Percentiles rank a stretch among this genome's conserved stretches.
Evolutionary conservation across 192 early-diverging fungal genomes (phyloP).

Genomic region (Backusella luteola): DNA sequence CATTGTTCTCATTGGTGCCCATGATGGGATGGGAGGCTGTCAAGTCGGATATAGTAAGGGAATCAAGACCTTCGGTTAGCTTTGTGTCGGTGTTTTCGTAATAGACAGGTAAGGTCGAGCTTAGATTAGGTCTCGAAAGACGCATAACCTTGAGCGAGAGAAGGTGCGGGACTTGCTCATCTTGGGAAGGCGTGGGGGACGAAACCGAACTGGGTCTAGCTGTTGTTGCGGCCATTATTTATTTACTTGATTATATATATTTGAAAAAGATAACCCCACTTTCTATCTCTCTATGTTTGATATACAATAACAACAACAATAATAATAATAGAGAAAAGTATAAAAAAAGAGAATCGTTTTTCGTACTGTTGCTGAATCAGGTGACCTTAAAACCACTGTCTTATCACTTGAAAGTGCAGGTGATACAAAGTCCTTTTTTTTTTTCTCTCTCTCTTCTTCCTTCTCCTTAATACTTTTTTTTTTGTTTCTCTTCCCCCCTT

Average conservation of each 20-base stretch:
- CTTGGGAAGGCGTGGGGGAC: slow-evolving; percentile 19
- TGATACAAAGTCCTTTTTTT: background rate
- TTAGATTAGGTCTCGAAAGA: slow-evolving; percentile 63
- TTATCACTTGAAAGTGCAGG: background rate
- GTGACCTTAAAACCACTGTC: background rate
- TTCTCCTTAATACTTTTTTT: background rate
- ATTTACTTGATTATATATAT: background rate
- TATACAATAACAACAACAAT: no score
- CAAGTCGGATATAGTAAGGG: slow-evolving; percentile 17
- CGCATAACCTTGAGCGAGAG: slow-evolving; percentile 92
- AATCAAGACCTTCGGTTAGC: slow-evolving; percentile 23
- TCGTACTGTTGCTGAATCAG: background rate
- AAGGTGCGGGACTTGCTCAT: slow-evolving; percentile 54
- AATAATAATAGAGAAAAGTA: background rate
- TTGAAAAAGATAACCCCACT: no score
- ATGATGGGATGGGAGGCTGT: slow-evolving; percentile 24
- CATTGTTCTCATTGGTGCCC: background rate
- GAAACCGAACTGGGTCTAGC: slow-evolving; percentile 1
- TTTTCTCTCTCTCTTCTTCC: background rate
- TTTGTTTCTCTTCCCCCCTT: background rate
- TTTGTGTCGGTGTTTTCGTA: slow-evolving; percentile 17
- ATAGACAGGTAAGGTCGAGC: slow-evolving; percentile 34
- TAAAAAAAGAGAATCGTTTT: background rate
- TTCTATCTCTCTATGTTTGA: no score
- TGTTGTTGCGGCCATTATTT: background rate